Evolutionary conservation across 768 basidiomycete species (phyloP), one percentile per base, ranked within the genome.

Genomic region (Tylopilus plumbeoviolaceoides): DNA sequence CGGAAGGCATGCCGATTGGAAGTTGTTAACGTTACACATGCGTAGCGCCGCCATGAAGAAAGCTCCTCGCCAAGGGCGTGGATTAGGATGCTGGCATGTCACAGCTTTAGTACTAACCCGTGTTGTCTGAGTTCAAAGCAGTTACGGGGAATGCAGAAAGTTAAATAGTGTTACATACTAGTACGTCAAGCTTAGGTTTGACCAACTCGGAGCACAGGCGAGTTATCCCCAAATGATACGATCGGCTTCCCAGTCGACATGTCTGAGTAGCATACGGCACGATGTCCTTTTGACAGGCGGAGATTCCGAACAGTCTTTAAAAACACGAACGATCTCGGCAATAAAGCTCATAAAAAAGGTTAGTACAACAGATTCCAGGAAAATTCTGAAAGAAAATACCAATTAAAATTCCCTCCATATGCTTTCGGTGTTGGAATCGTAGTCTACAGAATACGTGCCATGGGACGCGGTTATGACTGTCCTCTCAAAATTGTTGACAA

Each of bases 401-500:
- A 9, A 55, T 59, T 53, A 70, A 21, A 68, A 43, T 53, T 72
- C 67, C 44, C 69, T 71, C 72, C 71, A 73, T 5, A 45, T 54
- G 33, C 48, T 47, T 44, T 72, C 69, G 2, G 59, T 40, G 31
- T 35, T 56, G 12, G 55, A 56, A 11, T 67, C 66, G n/a, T 38
- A 46, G 33, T 74, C 67, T 33, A 69, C 35, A 18, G 35, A 23
- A 45, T 69, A 70, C 7, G 61, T 40, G 23, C 71, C 72, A 11
- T 67, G 68, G 21, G 67, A 72, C 40, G 78, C 72, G n/a, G 59
- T 20, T 30, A 68, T 11, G 28, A 80, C 75, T 18, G 73, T 82
- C 59, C 82, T 73, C 54, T 85, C 82, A 61, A 84, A 82, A 35
- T 85, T 76, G 51, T 78, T 73, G 45, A 86, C 82, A 57, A 85